A percentile compares a stretch with the other conserved stretches of the same genome.
phyloP scores from a whole-genome alignment of 1,284 basidiomycete genomes.

The Pascua sp. region DNA sequence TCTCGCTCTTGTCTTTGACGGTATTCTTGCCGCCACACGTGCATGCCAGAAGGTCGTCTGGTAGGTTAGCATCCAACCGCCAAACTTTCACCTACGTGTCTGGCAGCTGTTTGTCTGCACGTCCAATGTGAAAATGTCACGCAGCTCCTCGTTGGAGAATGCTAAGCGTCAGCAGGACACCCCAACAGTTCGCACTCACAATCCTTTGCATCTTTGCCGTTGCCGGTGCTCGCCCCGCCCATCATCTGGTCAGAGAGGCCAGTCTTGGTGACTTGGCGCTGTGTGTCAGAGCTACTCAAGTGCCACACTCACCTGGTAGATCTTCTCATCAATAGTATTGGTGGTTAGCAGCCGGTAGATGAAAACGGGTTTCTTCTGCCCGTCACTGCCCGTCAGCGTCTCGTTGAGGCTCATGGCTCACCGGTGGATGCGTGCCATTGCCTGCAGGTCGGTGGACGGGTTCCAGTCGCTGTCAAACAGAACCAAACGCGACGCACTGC shows the following conservation, averaged over 20 bases:
- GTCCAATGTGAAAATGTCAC: conserved; percentile 87
- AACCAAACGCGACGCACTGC: conserved; percentile 73
- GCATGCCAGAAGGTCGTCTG: conserved; percentile 67
- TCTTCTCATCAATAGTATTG: conserved; percentile 54
- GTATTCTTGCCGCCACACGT: conserved; percentile 52
- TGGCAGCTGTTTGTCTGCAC: conserved; percentile 71
- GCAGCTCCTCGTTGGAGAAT: conserved; percentile 85
- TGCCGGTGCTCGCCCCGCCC: conserved; percentile 32
- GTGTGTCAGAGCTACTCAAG: background rate
- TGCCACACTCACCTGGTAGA: conserved; percentile 37
- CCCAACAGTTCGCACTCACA: conserved; percentile 69
- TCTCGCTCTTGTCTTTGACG: conserved; percentile 15
- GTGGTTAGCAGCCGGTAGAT: conserved; percentile 84
- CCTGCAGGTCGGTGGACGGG: conserved; percentile 71
- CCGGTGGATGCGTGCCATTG: conserved; percentile 97
- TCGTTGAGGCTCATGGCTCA: conserved; percentile 47
- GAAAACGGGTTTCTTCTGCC: conserved; percentile 85
- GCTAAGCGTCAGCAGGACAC: conserved; percentile 48
- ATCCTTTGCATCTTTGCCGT: conserved; percentile 55
- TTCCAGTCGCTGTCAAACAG: conserved; percentile 81
- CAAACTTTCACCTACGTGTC: conserved; percentile 57
- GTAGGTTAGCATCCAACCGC: conserved; percentile 1
- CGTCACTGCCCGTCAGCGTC: conserved; percentile 61
- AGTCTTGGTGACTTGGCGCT: conserved; percentile 93
- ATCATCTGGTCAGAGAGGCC: conserved; percentile 63